Percentiles rank a stretch among this genome's conserved stretches.
phyloP scores from a whole-genome alignment of 768 basidiomycete genomes.

The Tubosaeta sp. region DNA sequence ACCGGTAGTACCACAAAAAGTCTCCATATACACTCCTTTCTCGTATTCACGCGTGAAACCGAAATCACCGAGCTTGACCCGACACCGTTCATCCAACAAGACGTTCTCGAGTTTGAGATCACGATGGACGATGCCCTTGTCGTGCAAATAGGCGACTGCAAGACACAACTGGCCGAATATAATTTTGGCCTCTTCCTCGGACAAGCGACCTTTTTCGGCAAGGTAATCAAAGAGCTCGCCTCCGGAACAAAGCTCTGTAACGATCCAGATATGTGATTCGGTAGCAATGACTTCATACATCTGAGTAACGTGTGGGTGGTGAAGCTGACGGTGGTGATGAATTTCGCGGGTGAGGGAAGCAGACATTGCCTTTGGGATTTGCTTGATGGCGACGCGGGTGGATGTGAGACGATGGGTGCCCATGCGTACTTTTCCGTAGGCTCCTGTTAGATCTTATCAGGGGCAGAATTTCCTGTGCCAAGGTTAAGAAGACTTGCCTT shows the following conservation, averaged over 20 bases:
- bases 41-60: slow-evolving; percentile 94
- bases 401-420: slow-evolving; percentile 92
- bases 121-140: slow-evolving; percentile 90
- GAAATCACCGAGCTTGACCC: slow-evolving; percentile 92
- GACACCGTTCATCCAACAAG: slow-evolving; percentile 82
- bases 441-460: slow-evolving; percentile 50
- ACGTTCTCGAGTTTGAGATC: slow-evolving; percentile 98
- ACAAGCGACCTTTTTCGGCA: slow-evolving; percentile 85
- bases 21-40: slow-evolving; percentile 73
- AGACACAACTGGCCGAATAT: slow-evolving; percentile 97
- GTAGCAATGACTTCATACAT: slow-evolving; percentile 98
- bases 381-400: slow-evolving; percentile 93
- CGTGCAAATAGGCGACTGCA: slow-evolving; percentile 89
- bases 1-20: slow-evolving; percentile 92
- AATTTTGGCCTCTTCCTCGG: slow-evolving; percentile 77
- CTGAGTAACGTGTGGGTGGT: slow-evolving; percentile 93
- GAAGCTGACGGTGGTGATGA: slow-evolving; percentile 95
- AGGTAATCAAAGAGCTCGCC: slow-evolving; percentile 99
- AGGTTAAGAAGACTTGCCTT: slow-evolving; percentile 54
- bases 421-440: slow-evolving; percentile 93
- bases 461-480: slow-evolving; percentile 7
- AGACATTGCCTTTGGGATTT: slow-evolving; percentile 93
- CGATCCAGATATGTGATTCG: slow-evolving; percentile 92
- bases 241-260: slow-evolving; percentile 94
- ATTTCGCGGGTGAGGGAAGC: slow-evolving; percentile 93